Base-by-base conservation (phyloP, 495 filamentous ascomycete species). In the Neurospora hispaniola region DNA sequence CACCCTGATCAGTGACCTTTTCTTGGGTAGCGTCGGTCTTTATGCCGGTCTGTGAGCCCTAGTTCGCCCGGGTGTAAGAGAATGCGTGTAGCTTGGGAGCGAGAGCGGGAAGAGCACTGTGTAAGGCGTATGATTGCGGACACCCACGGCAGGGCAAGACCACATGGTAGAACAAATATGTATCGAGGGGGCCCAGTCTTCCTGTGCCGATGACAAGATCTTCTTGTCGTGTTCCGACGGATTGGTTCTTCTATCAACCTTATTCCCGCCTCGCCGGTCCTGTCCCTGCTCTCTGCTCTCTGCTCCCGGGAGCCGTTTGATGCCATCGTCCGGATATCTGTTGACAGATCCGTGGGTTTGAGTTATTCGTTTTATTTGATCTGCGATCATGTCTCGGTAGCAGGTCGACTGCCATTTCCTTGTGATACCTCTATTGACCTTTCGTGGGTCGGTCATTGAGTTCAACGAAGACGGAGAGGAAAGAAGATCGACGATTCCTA, bases 371-470 rank as follows among this genome's bases (percentile, higher is more conserved):
- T 35, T 71, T 27, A 14, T 41, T 71, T 71, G 75, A 71, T 73
- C 72, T 75, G 74, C 48, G 71, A 75, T 77, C 74, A 77, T 77
- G 75, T 75, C 74, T 46, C 75, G 74, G 75, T 77, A 77, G 75
- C 75, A 71, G 74, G 72, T 27, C 41, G 54, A 73, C 71, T 73
- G 40, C 71, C 69, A 16, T 69, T 44, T 46, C 42, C 42, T 40
- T 40, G 27, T 48, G 14, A 42, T 69, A 42, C 11, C 41, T 41
- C 48, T 23, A n/a, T 10, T 14, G 54, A 27, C 16, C 38, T n/a
- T 20, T 18, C 3, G 38, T 42, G 31, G 54, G 27, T 62, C 27
- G 54, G 39, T 14, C 40, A 20, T 38, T n/a, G 41, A 70, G 20
- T 31, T 72, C 31, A 44, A 68, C 35, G 9, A 74, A 35, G 66